Conservation (phyloP, 2,329 filamentous ascomycete species). For the Xylaria polymorpha region DNA sequence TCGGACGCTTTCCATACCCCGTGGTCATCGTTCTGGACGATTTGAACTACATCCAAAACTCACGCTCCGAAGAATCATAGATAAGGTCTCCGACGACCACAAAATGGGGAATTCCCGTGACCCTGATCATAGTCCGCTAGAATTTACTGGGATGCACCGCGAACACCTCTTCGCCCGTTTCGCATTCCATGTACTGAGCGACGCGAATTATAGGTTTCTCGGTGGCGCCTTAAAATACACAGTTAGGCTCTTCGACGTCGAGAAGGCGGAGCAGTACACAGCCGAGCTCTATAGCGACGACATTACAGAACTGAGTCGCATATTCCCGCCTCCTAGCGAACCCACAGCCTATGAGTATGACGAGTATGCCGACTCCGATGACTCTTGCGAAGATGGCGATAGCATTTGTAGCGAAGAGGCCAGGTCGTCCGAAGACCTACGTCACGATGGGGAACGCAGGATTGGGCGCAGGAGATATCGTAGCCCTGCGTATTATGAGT, state of each 20-base stretch:
- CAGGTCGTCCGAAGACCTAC: neutral
- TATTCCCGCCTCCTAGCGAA: conserved; percentile 29
- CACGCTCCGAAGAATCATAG: neutral
- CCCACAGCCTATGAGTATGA: neutral
- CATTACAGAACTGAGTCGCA: neutral
- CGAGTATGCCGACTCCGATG: neutral
- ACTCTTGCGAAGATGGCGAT: neutral
- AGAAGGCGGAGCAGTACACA: conserved; percentile 6
- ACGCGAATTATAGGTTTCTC: conserved; percentile 17
- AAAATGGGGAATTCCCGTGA: neutral
- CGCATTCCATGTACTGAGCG: conserved; percentile 15
- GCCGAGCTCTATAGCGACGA: conserved; percentile 6
- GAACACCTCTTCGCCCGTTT: conserved; percentile 27
- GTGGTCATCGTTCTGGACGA: neutral
- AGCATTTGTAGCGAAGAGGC: neutral
- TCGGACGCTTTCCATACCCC: neutral
- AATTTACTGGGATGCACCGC: neutral
- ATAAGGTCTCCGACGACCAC: neutral
- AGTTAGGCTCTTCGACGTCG: conserved; percentile 5
- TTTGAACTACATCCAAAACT: conserved; percentile 9
- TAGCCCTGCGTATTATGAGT: neutral
- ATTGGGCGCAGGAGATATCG: neutral
- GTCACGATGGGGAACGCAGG: neutral
- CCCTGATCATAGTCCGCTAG: no score
- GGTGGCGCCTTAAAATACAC: neutral